Evolutionary conservation across 139 green algal genomes (phyloP), one percentile per base, ranked within the genome.

Genomic region (Astrephomene gubernaculifera): DNA sequence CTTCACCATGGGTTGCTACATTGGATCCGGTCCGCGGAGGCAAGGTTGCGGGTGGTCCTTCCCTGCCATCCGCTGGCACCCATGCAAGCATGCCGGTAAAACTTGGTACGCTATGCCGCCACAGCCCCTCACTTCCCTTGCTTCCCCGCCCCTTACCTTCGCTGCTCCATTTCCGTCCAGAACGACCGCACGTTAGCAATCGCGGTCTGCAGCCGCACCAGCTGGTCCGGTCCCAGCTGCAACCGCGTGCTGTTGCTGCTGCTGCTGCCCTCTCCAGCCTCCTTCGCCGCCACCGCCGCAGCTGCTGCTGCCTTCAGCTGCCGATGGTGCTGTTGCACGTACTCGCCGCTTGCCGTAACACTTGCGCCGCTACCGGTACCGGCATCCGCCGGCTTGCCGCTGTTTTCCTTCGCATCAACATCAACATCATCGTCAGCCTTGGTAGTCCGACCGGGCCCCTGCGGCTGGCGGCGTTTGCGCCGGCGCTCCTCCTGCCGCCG

Each of bases 141-240:
- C 17, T 57, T 57, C 17, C 33, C 63, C 27, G 31, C 65, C 19
- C 44, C n/a, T n/a, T n/a, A 79, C 71, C 43, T 63, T 12, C 44
- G 44, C 4, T 29, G 0, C 73, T 81, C 73, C 73, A 81, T 81
- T 24, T 81, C 73, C 29, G 5, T 4, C 73, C 73, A 81, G 38
- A 81, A 81, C 1, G 31, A 5, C 35, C 35, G 52, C 25, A 81
- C 73, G 0, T 5, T 2, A 6, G 36, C 73, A 22, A 25, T 22
- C 29, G 38, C 38, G 19, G n/a, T 38, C 53, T 14, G 54, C 38
- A 71, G 54, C 43, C 4, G 10, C 29, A 6, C 7, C 41, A 61
- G 70, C 43, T 78, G 70, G 41, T 7, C 36, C 1, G 5, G 35
- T 35, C 65, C 21, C 5, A 80, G 44, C 7, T 31, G 29, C 71